phyloP scores from a whole-genome alignment of 2,329 filamentous ascomycete species.

The Herpomyces periplanetae region DNA sequence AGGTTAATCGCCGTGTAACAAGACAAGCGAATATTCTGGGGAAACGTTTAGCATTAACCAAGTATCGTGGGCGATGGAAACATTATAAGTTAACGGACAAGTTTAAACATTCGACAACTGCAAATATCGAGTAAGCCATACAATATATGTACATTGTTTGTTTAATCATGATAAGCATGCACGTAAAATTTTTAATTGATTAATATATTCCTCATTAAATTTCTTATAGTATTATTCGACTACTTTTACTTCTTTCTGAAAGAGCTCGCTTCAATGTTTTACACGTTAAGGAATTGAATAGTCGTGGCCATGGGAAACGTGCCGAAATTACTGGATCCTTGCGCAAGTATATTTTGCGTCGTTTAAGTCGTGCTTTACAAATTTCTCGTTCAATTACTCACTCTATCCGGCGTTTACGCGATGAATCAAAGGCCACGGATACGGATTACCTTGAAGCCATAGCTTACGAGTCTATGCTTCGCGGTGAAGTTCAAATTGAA shows the following conservation, averaged over 20 bases:
- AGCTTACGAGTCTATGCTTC: conserved; percentile 39
- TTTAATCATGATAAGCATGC: conserved; percentile 1
- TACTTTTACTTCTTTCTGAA: too few relatives aligned
- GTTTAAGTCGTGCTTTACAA: conserved; percentile 36
- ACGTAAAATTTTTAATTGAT: conserved; percentile 16
- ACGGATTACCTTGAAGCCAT: conserved; percentile 44
- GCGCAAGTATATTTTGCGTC: conserved; percentile 54
- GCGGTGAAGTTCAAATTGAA: conserved; percentile 43
- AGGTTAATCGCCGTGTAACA: too few relatives aligned
- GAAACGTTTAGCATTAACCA: too few relatives aligned
- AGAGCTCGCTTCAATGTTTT: conserved; percentile 82
- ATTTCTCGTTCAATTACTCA: conserved; percentile 26
- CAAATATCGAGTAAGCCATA: too few relatives aligned
- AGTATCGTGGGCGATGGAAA: too few relatives aligned
- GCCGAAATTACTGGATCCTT: conserved; percentile 40
- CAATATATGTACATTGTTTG: too few relatives aligned
- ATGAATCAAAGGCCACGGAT: conserved; percentile 22
- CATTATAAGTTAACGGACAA: too few relatives aligned
- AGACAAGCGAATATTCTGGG: too few relatives aligned
- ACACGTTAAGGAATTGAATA: conserved; percentile 55
- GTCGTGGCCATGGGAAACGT: conserved; percentile 27
- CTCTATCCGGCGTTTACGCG: conserved; percentile 22
- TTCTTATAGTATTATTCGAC: too few relatives aligned
- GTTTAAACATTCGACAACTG: too few relatives aligned
- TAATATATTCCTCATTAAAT: conserved; percentile 40